phyloP scores from a whole-genome alignment of 106 monocot species.

The Acanthochlamys bracteata region DNA sequence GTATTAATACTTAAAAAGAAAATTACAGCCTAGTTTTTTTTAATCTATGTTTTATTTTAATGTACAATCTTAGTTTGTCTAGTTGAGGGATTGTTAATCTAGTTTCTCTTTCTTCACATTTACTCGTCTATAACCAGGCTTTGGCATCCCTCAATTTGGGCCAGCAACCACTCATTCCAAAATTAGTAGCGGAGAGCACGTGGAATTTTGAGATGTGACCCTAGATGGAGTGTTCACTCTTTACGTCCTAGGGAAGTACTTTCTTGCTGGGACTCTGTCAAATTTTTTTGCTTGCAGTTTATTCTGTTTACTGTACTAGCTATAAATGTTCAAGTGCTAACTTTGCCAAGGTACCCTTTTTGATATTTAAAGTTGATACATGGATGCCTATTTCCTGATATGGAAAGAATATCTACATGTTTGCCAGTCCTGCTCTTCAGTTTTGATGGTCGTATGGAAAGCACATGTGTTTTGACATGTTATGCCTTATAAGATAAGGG shows the following conservation, averaged over 20 bases:
- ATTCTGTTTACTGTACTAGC: neutral
- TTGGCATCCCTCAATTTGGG: constrained; percentile 19
- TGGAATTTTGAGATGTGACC: constrained; percentile 17
- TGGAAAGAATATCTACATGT: too few species aligned
- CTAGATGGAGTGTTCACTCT: neutral
- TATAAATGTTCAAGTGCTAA: neutral
- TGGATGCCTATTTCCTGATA: too few species aligned
- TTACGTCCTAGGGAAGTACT: neutral
- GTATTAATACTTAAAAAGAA: too few species aligned
- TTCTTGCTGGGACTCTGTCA: neutral
- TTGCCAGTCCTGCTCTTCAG: too few species aligned
- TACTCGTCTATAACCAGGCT: neutral
- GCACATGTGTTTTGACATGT: too few species aligned
- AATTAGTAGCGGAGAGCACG: constrained; percentile 17
- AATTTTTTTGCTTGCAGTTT: neutral
- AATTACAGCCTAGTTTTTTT: too few species aligned
- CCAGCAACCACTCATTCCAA: constrained; percentile 5
- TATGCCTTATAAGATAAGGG: too few species aligned
- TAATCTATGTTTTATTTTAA: neutral
- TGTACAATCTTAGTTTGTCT: neutral
- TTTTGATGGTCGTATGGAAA: too few species aligned
- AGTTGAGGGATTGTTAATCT: neutral
- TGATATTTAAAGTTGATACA: too few species aligned
- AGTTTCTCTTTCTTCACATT: neutral
- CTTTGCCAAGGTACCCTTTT: too few species aligned